Percentiles rank a stretch among this genome's conserved stretches.
phyloP scores from a whole-genome alignment of 2,329 filamentous ascomycete species.

The Ascochyta lentis region DNA sequence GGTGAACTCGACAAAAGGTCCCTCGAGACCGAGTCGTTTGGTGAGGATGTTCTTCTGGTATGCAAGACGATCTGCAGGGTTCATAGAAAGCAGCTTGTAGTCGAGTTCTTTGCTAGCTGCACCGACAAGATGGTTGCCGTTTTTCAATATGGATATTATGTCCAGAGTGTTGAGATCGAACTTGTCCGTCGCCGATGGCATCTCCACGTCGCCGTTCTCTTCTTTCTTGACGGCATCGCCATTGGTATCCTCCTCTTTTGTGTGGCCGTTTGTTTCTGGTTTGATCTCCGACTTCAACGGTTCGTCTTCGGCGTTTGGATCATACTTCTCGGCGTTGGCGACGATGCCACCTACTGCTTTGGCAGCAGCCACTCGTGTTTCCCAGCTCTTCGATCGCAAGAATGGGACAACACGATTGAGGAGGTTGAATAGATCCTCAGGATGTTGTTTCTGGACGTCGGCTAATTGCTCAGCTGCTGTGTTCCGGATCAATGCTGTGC shows the following conservation, averaged over 20 bases:
- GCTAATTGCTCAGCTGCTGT: constrained; percentile 96
- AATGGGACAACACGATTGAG: constrained; percentile 95
- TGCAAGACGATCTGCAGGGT: constrained; percentile 78
- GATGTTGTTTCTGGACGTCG: constrained; percentile 97
- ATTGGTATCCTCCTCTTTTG: constrained; percentile 65
- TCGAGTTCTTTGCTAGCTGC: constrained; percentile 84
- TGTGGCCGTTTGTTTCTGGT: constrained; percentile 48
- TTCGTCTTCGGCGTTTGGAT: constrained; percentile 81
- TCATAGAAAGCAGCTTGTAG: constrained; percentile 80
- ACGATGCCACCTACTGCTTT: constrained; percentile 95
- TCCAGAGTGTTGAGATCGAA: constrained; percentile 79
- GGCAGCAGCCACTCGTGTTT: constrained; percentile 90
- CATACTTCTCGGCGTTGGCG: constrained; percentile 83
- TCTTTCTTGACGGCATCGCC: constrained; percentile 52
- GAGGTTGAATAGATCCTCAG: constrained; percentile 95
- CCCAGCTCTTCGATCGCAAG: constrained; percentile 93
- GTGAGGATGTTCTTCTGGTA: constrained; percentile 89
- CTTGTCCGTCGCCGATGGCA: constrained; percentile 61
- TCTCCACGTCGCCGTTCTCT: constrained; percentile 58
- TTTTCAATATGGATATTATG: constrained; percentile 77
- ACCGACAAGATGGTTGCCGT: constrained; percentile 83
- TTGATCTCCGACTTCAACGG: constrained; percentile 63
- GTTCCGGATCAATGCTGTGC: constrained; percentile 93
- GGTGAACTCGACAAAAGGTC: constrained; percentile 85
- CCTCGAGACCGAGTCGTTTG: constrained; percentile 81